These are phyloP conservation scores for Deuterostichococcus epilithicus DNA, from an alignment of 139 green algal genomes.

Conservation along the genomic window DNA sequence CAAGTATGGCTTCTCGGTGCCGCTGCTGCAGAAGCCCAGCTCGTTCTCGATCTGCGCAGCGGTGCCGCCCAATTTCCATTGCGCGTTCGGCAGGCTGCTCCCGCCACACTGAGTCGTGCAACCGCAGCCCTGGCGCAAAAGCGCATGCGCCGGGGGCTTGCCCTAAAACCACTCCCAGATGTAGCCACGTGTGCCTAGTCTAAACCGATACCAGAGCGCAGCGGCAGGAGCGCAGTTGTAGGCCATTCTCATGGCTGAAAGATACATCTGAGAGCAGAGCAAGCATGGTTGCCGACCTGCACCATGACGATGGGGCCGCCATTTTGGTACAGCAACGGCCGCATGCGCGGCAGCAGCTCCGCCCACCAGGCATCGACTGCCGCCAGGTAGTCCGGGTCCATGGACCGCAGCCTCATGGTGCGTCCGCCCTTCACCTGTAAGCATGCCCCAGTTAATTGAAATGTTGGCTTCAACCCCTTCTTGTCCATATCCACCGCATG, in stretches of 20 bases:
- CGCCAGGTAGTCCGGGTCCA: constrained; percentile 36
- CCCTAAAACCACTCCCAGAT: too few species aligned
- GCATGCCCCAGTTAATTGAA: too few species aligned
- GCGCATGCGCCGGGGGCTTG: too few species aligned
- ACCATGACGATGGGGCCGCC: constrained; percentile 62
- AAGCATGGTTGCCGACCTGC: constrained; percentile 18
- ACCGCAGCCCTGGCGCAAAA: too few species aligned
- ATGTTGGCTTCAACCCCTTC: too few species aligned
- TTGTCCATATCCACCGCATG: too few species aligned
- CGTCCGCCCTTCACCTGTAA: constrained; percentile 30
- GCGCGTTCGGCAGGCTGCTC: background rate
- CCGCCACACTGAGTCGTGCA: too few species aligned
- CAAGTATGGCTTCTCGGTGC: constrained; percentile 47
- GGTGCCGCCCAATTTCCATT: background rate
- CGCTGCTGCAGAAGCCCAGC: constrained; percentile 45
- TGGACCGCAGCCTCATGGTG: constrained; percentile 37
- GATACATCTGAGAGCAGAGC: background rate
- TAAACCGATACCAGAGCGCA: too few species aligned
- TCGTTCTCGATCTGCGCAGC: constrained; percentile 60
- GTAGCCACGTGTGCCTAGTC: too few species aligned
- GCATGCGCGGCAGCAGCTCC: constrained; percentile 34
- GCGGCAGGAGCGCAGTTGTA: background rate
- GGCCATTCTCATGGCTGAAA: too few species aligned
- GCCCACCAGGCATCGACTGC: constrained; percentile 50
- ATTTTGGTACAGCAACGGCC: constrained; percentile 16